These are phyloP conservation scores for Quercus berberidifolia DNA, from an alignment of 306 rosid species.

Conservation along the genomic window DNA sequence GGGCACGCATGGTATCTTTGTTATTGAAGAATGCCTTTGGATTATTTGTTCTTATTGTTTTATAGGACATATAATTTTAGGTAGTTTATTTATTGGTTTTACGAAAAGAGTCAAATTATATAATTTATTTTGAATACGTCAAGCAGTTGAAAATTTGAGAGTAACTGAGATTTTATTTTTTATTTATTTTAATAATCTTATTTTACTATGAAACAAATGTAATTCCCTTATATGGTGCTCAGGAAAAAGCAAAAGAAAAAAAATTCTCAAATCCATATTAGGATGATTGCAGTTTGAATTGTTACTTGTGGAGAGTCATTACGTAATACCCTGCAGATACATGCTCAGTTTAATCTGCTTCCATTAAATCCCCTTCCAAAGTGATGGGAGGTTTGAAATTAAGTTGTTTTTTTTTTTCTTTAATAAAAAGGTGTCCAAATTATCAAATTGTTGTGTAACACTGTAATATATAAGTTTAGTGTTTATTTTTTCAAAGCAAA, in stretches of 20 bases:
- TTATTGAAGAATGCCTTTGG: conserved; percentile 12
- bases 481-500: not conserved
- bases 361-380: not conserved
- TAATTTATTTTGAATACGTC: not conserved
- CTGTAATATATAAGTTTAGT: not conserved
- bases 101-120: not conserved
- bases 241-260: not conserved
- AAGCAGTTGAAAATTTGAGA: not conserved
- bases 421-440: not conserved
- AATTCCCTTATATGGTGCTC: too few species aligned
- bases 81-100: not conserved
- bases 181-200: too few species aligned
- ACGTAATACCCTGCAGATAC: not conserved
- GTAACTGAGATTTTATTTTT: too few species aligned
- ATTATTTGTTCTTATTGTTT: conserved; percentile 13
- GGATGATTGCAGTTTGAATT: not conserved
- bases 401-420: not conserved
- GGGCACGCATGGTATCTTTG: conserved; percentile 5
- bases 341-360: not conserved
- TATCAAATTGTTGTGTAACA: not conserved
- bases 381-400: not conserved
- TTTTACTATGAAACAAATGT: too few species aligned
- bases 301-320: not conserved
- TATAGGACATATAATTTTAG: not conserved
- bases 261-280: not conserved